These are phyloP conservation scores for Trichomonas gallinae DNA, from an alignment of 208 protist genomes.

Conservation along the genomic window DNA sequence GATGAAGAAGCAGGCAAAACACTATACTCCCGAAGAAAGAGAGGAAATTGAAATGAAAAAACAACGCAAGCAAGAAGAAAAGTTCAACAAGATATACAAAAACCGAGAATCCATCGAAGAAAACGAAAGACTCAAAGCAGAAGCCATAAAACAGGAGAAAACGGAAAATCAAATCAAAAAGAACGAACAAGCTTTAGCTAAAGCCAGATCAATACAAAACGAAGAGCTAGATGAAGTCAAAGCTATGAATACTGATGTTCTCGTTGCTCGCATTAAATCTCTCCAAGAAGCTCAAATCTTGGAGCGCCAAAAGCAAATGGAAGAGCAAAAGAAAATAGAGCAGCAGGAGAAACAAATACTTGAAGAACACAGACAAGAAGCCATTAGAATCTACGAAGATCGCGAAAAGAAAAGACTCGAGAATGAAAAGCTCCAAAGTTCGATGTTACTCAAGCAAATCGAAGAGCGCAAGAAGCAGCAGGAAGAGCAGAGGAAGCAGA, in stretches of 20 bases:
- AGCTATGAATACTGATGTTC: background rate
- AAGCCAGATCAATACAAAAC: background rate
- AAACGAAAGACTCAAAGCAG: background rate
- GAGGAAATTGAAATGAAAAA: background rate
- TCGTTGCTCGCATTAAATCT: background rate
- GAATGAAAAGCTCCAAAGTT: background rate
- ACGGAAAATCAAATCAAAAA: background rate
- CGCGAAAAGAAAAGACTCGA: background rate
- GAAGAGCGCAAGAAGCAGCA: background rate
- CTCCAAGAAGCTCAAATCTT: background rate
- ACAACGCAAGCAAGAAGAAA: background rate
- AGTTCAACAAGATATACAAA: background rate
- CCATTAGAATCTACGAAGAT: background rate
- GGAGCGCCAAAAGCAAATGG: background rate
- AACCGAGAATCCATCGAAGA: background rate
- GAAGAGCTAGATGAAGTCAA: slow-evolving; percentile 22
- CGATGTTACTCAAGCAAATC: background rate
- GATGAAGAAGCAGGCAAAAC: background rate
- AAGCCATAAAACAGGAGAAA: background rate
- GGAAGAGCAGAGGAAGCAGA: background rate
- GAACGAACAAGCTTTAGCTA: background rate
- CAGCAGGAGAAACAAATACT: background rate
- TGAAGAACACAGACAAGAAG: background rate
- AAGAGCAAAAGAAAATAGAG: background rate
- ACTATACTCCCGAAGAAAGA: background rate